Evolutionary conservation across 73 alveolate species (phyloP), one percentile per base, ranked within the genome.

Genomic region (Tetrahymena thermophila): DNA sequence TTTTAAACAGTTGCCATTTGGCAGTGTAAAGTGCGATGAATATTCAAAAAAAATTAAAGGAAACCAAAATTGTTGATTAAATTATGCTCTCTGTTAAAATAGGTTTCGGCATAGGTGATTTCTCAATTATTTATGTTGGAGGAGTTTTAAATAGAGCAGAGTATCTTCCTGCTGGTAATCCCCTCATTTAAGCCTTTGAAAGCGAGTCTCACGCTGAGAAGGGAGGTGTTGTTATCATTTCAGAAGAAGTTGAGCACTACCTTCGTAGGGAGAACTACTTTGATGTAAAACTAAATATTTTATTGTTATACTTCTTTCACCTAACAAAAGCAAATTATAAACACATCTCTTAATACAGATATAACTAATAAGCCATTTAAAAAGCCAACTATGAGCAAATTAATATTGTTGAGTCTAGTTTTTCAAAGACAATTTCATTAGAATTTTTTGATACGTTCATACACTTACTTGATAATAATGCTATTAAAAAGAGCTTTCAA

Each of bases 71-170:
- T 85, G 97, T 98, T 97, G 97, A 97, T 84, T 97, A 98, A 50
- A 98, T 97, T 43, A 96, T 95, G 85, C 96, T 96, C 93, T 93
- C 96, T 28, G 97, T 97, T 17, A 96, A 96, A 96, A 96, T 96
- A 98, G 99, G 93, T 95, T 98, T 94, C 28, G 99, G 99, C 31
- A 98, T 98, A 25, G 99, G 99, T 21, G 97, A 98, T 96, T 98
- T 99, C 55, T 97, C 98, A 34, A 96, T 98, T 1, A 96, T 98
- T 37, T 98, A 98, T 97, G 99, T 98, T 1, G 99, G 99, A 17
- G 99, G 99, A 11, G 97, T 98, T 44, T 98, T 98, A 96, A 98
- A 97, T 34, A 98, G 99, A 96, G 97, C 99, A 94, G 99, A 98
- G 94, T 98, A 97, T 94, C 97, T 98, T 94, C 96, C 99, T 10